A percentile compares a stretch with the other conserved stretches of the same genome.
Conservation (phyloP, 192 early-diverging fungal species). For the Entomortierella lignicola region DNA sequence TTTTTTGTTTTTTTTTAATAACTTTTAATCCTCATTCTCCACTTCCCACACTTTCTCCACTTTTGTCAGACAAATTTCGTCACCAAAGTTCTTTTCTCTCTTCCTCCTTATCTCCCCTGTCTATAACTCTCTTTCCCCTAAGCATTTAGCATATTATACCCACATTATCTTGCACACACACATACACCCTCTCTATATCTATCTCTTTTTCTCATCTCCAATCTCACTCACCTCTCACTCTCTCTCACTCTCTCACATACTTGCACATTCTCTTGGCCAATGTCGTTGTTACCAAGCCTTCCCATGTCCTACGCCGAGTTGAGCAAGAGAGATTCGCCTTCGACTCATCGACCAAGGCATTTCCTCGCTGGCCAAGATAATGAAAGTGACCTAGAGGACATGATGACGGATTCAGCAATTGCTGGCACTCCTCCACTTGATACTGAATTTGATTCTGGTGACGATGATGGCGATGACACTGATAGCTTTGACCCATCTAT, state of each 20-base stretch:
- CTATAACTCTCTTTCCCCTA: neutral
- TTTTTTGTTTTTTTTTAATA: no score
- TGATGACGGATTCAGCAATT: conserved; percentile 17
- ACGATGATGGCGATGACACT: conserved; percentile 13
- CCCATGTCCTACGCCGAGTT: neutral
- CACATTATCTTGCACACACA: neutral
- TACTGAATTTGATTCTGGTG: conserved; percentile 13
- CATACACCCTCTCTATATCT: neutral
- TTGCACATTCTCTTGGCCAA: no score
- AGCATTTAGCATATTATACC: no score
- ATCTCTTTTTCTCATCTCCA: neutral
- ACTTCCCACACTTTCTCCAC: no score
- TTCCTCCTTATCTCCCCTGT: neutral
- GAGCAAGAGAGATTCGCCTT: conserved; percentile 1
- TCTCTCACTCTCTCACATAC: neutral
- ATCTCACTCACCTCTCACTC: neutral
- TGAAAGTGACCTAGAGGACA: conserved; percentile 4
- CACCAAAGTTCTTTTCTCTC: neutral
- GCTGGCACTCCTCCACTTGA: conserved; percentile 20
- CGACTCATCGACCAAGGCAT: neutral
- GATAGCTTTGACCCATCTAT: neutral
- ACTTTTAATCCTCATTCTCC: no score
- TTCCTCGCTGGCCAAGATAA: neutral
- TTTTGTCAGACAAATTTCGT: neutral
- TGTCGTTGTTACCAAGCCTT: neutral